Base-by-base conservation (phyloP, 768 basidiomycete species). In the Coprinellus micaceus region DNA sequence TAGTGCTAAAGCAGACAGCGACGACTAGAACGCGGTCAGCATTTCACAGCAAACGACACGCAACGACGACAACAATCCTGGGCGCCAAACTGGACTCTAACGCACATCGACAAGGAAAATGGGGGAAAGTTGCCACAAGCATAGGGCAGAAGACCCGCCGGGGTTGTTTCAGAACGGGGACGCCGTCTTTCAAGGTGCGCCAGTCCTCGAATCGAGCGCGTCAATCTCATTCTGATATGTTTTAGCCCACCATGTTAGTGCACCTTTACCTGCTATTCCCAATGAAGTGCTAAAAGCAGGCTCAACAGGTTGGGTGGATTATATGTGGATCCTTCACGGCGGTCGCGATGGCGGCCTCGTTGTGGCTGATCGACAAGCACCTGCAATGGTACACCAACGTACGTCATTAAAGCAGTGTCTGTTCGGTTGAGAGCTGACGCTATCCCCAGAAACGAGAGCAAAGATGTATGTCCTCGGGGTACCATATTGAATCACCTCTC, bases 311-410 rank as follows among this genome's bases (percentile, higher is more conserved):
- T 57, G 89, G 88, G 0, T 89, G 88, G 87, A 78, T 89, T 40
- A 66, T 88, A 28, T 74, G 81, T 39, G 83, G 83, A 2, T 72
- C 77, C 57, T 84, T 88, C 66, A 78, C 85, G 1, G 37, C 83
- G 10, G 61, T 85, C 28, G 80, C 88, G 2, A 77, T 77, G 4
- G 66, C 74, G 19, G 72, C 75, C n/a, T 88, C 88, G 0, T 76
- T 82, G 58, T 91, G 88, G 88, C 76, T 90, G n/a, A 82, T 91
- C 46, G 72, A 74, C 67, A 85, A 85, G 66, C 89, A 91, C 67
- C 71, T 90, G 12, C 73, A 74, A 47, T 88, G 83, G 81, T 91
- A 88, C 63, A 86, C 84, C 15, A 82, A 84, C 63, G 85, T 88
- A 58, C 58, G 82, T 68, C 24, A 19, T 53, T 25, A 52, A 48